These are phyloP conservation scores for Sanghuangporus sanghuang DNA, from an alignment of 1,284 basidiomycete genomes.

Conservation along the genomic window DNA sequence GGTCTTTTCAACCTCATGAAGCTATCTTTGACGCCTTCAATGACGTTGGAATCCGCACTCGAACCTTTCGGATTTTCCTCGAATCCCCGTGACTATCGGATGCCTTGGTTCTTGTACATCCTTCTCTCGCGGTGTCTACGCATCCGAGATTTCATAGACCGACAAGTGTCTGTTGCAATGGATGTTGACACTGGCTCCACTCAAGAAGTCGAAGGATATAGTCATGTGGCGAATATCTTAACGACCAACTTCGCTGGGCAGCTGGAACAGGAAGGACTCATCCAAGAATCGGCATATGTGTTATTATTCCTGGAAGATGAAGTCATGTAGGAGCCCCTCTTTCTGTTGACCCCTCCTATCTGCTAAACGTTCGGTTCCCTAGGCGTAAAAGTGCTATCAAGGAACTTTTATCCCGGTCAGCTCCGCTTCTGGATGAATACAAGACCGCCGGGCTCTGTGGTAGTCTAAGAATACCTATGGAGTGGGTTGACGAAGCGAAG, in stretches of 20 bases:
- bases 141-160: conserved; percentile 82
- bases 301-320: conserved; percentile 83
- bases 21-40: conserved; percentile 62
- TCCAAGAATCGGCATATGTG: conserved; percentile 87
- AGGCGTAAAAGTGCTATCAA: conserved; percentile 79
- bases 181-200: conserved; percentile 39
- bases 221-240: conserved; percentile 77
- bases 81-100: conserved; percentile 73
- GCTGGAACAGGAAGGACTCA: conserved; percentile 75
- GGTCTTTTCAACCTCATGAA: conserved; percentile 82
- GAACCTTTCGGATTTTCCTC: conserved; percentile 73
- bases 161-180: conserved; percentile 40
- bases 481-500: conserved; percentile 88
- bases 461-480: conserved; percentile 72
- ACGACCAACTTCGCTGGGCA: conserved; percentile 85
- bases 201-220: conserved; percentile 59
- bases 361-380: conserved; percentile 23
- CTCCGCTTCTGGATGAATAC: conserved; percentile 64
- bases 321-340: conserved; percentile 51
- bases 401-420: conserved; percentile 75
- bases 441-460: conserved; percentile 68
- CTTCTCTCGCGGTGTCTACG: conserved; percentile 81
- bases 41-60: conserved; percentile 51
- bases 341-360: not conserved
- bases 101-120: conserved; percentile 93